Evolutionary conservation across 331 rosid species (phyloP), one percentile per base, ranked within the genome.

Genomic region (Rhamnella rubrinervis): DNA sequence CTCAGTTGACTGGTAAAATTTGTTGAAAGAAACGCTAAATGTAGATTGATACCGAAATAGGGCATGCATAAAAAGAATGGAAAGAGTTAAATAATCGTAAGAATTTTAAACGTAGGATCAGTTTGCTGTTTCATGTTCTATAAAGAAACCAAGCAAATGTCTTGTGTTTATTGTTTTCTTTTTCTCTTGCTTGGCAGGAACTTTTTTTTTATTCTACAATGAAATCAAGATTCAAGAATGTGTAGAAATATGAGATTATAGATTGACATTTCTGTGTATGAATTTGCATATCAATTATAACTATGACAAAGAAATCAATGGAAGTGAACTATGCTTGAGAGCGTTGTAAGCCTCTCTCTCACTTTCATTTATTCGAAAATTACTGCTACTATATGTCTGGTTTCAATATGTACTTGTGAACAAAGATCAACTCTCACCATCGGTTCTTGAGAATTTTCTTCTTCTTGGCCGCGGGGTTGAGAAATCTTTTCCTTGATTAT

Each of bases 401-500:
- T 50, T 68, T 17, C 35, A 18, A 23, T 65, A 66, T 46, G 26
- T 12, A 26, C 21, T 37, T 57, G 75, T 21, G 38, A 47, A 58
- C 13, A 53, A 70, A 57, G 55, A 50, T 53, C 53, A 66, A 44
- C 47, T 47, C 55, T 58, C 62, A 23, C 41, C 35, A 38, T 15
- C 39, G 46, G 41, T 17, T 23, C 6, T 39, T 21, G 46, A 57
- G n/a, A 19, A 58, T 40, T 44, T 20, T 51, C 44, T 9, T 41
- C 13, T 19, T 44, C 12, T 59, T 59, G 37, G 38, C 2, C 4
- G 31, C 4, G 17, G 67, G 35, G 4, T 25, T 23, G 66, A 61
- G 46, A 59, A 58, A 26, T 37, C 35, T 57, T 37, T 25, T 13
- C 56, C 60, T 70, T 59, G 28, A 59, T 50, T 31, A 59, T 51